Base-by-base conservation (phyloP, 1,139 yeast species). In the Hansenula lynferdii region DNA sequence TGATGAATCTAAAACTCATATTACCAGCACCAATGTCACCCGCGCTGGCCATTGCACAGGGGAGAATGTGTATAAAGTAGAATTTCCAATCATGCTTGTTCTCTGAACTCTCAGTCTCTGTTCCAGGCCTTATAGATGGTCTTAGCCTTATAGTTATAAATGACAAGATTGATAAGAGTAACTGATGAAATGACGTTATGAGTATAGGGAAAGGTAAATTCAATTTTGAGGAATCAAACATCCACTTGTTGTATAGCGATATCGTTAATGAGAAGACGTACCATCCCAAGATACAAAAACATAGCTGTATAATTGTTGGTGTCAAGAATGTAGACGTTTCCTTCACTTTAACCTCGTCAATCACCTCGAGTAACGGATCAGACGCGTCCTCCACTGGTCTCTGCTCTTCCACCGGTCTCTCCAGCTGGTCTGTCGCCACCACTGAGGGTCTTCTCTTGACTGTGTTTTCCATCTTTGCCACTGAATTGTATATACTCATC, bases 21-120 rank as follows among this genome's bases (percentile, higher is more conserved):
- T 92, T 92, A 25, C 96, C 92, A 49, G 89, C 70, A 3, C 98
- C 98, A 50, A 92, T 89, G 61, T 92, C 98, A 12, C 95, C 94
- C 4, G 95, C 87, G 2, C 92, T 79, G 0, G 96, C 94, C 14
- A 85, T 43, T 0, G 96, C 85, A 56, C 97, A 89, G 0, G 97
- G 97, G 2, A 86, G 57, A 34, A 89, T 80, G 40, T 75, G 80
- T 30, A 65, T 64, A 7, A 70, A 14, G 50, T 78, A 81, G 29
- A 65, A 62, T 27, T 45, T 48, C 53, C 58, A 53, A 19, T 60
- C 36, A 28, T 12, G 38, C n/a, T 29, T n/a, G n/a, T n/a, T n/a
- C n/a, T n/a, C n/a, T n/a, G n/a, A n/a, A n/a, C n/a, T n/a, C n/a
- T n/a, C n/a, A n/a, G n/a, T n/a, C n/a, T n/a, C n/a, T n/a, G n/a